Base-by-base conservation (phyloP, 352 stramenopile genomes). In the Phytophthora multivora region DNA sequence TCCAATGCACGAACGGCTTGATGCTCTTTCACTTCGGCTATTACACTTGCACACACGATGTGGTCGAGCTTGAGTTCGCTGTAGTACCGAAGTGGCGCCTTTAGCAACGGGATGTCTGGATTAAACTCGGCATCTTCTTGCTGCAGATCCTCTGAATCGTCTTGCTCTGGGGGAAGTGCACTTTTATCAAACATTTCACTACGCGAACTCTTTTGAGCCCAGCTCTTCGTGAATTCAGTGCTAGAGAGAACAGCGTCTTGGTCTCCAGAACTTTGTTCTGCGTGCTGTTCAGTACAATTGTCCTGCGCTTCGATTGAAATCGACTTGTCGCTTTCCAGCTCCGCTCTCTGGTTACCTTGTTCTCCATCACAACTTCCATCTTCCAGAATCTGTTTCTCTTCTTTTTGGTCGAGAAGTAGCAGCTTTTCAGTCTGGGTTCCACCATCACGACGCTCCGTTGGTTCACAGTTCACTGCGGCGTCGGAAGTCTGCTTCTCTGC, bases 1-100 rank as follows among this genome's bases (percentile, higher is more conserved):
- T 83, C 79, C 33, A 91, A 69, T 2, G 79, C 80, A 0, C 80
- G 80, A 2, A 87, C 71, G 2, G 80, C 79, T 42, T 89, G 79
- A 1, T 69, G 69, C 52, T 90, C 80, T 39, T 69, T 72, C 15
- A 76, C 75, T 64, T 88, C 67, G 2, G 80, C 78, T 11, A 86
- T 50, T n/a, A 89, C 78, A 16, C 43, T 63, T 4, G 76, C 73
- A n/a, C 72, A 73, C 4, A 85, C 61, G 6, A 85, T 45, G 16
- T 80, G 58, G 18, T 86, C 74, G 11, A 78, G 31, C 1, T 61
- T 73, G 3, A 91, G 68, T 0, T 78, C 47, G 13, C 62, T 55
- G 49, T 89, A 89, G 1, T 42, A 46, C 13, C 66, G 38, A 0
- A 51, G 36, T 9, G 38, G 11, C 2, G 4, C n/a, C 16, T 46